Percentiles rank a stretch among this genome's conserved stretches.
phyloP scores from a whole-genome alignment of 306 rosid species.

The Fragaria iinumae region DNA sequence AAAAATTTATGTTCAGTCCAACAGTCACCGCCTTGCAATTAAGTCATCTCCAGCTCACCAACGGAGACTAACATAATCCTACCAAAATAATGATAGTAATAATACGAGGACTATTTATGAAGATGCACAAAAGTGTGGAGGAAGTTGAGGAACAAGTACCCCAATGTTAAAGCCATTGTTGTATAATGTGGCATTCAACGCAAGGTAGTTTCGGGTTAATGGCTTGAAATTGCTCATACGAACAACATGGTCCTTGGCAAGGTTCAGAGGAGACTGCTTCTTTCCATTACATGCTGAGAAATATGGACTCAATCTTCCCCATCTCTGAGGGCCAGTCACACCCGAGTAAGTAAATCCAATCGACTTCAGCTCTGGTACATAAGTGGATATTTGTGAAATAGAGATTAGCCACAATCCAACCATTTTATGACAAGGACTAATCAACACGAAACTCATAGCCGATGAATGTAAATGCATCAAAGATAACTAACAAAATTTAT shows the following conservation, averaged over 20 bases:
- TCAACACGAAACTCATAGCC: neutral
- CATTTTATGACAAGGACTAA: neutral
- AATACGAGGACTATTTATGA: neutral
- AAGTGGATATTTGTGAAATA: neutral
- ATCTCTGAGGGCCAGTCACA: conserved; percentile 48
- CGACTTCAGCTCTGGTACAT: conserved; percentile 1
- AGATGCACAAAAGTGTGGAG: neutral
- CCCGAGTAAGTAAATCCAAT: conserved; percentile 53
- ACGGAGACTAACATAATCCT: neutral
- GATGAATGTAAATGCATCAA: neutral
- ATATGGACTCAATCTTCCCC: conserved; percentile 67
- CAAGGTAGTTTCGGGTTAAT: conserved; percentile 39
- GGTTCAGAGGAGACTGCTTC: conserved; percentile 66
- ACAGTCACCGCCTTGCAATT: neutral
- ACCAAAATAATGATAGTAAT: neutral
- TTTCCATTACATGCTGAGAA: conserved; percentile 58
- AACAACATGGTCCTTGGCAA: conserved; percentile 20
- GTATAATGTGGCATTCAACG: conserved; percentile 56
- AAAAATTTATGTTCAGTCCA: neutral
- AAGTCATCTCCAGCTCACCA: neutral
- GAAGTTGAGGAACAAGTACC: conserved; percentile 45
- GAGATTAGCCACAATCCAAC: neutral
- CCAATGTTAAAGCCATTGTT: conserved; percentile 67
- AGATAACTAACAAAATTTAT: neutral
- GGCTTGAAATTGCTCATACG: conserved; percentile 29